These are phyloP conservation scores for Jatropha podagrica DNA, from an alignment of 441 rosid species.

Conservation along the genomic window DNA sequence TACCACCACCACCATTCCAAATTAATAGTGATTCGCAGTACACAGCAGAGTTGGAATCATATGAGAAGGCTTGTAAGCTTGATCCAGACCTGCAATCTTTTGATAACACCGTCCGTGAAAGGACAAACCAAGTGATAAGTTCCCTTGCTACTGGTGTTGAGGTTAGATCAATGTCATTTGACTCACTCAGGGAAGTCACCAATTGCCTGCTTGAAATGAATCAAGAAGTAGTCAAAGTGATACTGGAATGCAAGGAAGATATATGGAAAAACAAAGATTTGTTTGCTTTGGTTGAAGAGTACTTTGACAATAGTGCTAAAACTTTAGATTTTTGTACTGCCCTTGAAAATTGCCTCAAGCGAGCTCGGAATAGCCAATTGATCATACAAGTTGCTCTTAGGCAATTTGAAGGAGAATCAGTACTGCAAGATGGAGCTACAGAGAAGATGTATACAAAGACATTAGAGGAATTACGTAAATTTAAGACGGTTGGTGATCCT, in stretches of 20 bases:
- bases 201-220: conserved; percentile 70
- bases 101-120: conserved; percentile 55
- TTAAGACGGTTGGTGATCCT: conserved; percentile 80
- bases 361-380: conserved; percentile 73
- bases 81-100: conserved; percentile 64
- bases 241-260: conserved; percentile 72
- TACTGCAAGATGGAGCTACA: conserved; percentile 25
- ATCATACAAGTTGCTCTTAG: conserved; percentile 63
- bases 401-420: conserved; percentile 60
- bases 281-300: conserved; percentile 74
- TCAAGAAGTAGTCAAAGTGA: conserved; percentile 79
- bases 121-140: conserved; percentile 67
- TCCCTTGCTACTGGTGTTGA: conserved; percentile 61
- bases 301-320: conserved; percentile 67
- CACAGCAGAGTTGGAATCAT: conserved; percentile 52
- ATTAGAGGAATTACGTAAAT: conserved; percentile 62
- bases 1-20: conserved; percentile 22
- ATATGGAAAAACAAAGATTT: conserved; percentile 68
- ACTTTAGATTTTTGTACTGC: conserved; percentile 76
- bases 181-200: conserved; percentile 71
- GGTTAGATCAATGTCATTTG: conserved; percentile 74
- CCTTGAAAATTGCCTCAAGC: conserved; percentile 61
- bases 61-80: conserved; percentile 65
- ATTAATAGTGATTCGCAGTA: conserved; percentile 34
- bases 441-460: conserved; percentile 52